Percentiles rank a stretch among this genome's conserved stretches.
phyloP scores from a whole-genome alignment of 1,284 basidiomycete genomes.

The Marasmius tenuissimus region DNA sequence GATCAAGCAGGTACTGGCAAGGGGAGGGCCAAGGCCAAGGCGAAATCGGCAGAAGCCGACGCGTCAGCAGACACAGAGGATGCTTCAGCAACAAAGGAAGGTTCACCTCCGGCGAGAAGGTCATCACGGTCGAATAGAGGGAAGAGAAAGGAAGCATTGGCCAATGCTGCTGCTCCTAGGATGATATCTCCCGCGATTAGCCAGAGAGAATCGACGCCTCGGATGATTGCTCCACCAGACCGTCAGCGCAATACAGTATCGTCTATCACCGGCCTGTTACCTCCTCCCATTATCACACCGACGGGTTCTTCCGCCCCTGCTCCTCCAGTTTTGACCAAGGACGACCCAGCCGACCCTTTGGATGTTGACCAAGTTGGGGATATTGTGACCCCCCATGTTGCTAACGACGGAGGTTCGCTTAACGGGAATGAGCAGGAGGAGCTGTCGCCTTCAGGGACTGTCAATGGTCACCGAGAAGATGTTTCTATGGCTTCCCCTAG shows the following conservation, averaged over 20 bases:
- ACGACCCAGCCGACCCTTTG: not conserved
- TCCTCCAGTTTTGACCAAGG: not conserved
- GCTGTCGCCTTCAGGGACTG: no score
- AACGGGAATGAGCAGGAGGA: no score
- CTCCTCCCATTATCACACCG: not conserved
- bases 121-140: not conserved
- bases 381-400: not conserved
- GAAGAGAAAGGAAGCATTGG: constrained; percentile 5
- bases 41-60: not conserved
- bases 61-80: not conserved
- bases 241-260: not conserved
- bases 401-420: no score
- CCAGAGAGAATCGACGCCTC: not conserved
- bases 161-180: constrained; percentile 14
- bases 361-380: not conserved
- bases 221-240: not conserved
- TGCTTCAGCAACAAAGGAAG: not conserved
- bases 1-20: constrained; percentile 18
- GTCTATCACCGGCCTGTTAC: not conserved
- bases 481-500: no score
- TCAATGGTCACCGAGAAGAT: no score
- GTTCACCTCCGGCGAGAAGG: constrained; percentile 1
- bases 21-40: constrained; percentile 7
- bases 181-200: constrained; percentile 24
- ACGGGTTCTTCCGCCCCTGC: not conserved